Percentiles rank a stretch among this genome's conserved stretches.
Conservation (phyloP, 1,284 basidiomycete species). For the Irpex rosettiformis region DNA sequence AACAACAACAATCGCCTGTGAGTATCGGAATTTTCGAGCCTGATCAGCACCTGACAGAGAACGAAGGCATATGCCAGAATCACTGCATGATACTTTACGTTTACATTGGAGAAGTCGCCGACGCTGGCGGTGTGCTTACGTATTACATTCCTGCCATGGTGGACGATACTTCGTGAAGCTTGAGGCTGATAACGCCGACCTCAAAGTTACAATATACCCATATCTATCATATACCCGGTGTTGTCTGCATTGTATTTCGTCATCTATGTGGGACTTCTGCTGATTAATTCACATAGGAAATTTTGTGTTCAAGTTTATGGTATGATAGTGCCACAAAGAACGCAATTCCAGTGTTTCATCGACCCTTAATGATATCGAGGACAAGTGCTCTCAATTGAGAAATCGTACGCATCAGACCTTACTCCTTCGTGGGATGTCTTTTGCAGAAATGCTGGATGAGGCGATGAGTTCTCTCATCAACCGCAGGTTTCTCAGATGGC, state of each 20-base stretch:
- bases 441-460: neutral
- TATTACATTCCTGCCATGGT: conserved; percentile 80
- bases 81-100: conserved; percentile 89
- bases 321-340: neutral
- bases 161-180: conserved; percentile 26
- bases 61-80: conserved; percentile 75
- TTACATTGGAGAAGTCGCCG: conserved; percentile 81
- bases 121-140: conserved; percentile 83
- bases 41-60: neutral
- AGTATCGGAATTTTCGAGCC: conserved; percentile 21
- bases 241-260: neutral
- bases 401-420: neutral
- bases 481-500: no score
- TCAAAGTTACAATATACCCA: neutral
- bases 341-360: neutral
- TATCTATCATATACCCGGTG: neutral
- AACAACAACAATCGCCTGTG: conserved; percentile 84
- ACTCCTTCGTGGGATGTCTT: neutral
- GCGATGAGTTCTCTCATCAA: neutral
- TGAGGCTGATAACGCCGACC: neutral
- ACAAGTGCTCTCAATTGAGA: neutral
- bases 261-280: neutral
- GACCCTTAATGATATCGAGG: neutral
- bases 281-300: neutral
- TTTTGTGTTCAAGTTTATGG: neutral